phyloP scores from a whole-genome alignment of 2,329 filamentous ascomycete species.

The Leptographium wingfieldii region DNA sequence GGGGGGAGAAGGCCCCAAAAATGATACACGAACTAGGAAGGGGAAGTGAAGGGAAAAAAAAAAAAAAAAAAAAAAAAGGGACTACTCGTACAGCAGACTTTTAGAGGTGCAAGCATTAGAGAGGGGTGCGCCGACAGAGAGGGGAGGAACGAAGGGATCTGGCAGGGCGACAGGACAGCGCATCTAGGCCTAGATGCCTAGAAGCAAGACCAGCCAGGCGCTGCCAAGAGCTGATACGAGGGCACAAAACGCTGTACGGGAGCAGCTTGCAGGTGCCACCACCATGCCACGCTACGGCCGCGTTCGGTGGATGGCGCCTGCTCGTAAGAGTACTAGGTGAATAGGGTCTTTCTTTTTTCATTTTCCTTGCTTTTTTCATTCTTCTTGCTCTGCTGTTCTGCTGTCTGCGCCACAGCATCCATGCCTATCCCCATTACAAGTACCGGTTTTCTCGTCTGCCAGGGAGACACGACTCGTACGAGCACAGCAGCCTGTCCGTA shows the following conservation, averaged over 20 bases:
- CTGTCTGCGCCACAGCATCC: too few species aligned
- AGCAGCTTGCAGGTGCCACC: neutral
- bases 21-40: neutral
- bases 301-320: neutral
- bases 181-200: neutral
- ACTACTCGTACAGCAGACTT: neutral
- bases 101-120: neutral
- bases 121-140: neutral
- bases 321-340: too few species aligned
- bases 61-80: neutral
- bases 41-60: neutral
- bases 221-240: too few species aligned
- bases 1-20: neutral
- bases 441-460: too few species aligned
- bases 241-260: too few species aligned
- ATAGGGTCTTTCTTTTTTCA: too few species aligned
- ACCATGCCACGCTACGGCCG: neutral
- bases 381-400: too few species aligned
- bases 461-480: too few species aligned
- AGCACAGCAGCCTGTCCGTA: too few species aligned
- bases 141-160: constrained; percentile 2
- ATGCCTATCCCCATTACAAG: too few species aligned
- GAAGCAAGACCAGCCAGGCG: too few species aligned
- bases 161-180: neutral
- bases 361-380: too few species aligned